Evolutionary conservation across 176 grass and related monocot species (phyloP), one percentile per base, ranked within the genome.

Genomic region (Poa pratensis): DNA sequence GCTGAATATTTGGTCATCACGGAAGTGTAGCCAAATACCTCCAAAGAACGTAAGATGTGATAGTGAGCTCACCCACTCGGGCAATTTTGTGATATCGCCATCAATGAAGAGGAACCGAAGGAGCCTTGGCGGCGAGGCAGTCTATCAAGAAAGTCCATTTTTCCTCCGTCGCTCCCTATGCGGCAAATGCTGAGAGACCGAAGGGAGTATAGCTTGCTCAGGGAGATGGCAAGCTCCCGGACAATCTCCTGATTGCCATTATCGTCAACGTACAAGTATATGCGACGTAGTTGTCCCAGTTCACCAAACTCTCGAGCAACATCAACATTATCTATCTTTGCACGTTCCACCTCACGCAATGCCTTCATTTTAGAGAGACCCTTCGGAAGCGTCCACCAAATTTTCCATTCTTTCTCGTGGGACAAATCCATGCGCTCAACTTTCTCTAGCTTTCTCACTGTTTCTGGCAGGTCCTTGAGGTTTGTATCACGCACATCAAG

Each of bases 391-490:
- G 1, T 63, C 60, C 60, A 63, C 24, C 9, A 5, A 14, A 6
- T 15, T 0, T 1, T 0, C 24, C 23, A 30, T 0, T 15, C 12
- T 5, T 14, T 0, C 11, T 9, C 0, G 4, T 26, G 2, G 10
- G 59, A 61, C 1, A 61, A 14, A 14, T 28, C 23, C 24, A 63
- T 2, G 5, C 60, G 22, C 24, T 28, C 24, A 28, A 28, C 1
- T 28, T 64, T 64, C 13, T 30, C 12, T 30, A 64, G 61, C 14
- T 28, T 64, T 64, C 0, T 16, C 61, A 64, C 24, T 2, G 61
- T 64, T 28, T 30, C 61, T 3, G 61, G 61, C 0, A 64, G 26
- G 0, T 30, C 61, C 0, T 0, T 0, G 16, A 64, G 3, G 5
- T 16, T 7, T 2, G 61, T 64, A 2, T 6, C 5, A 30, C n/a